phyloP scores from a whole-genome alignment of 108 stramenopile genomes.

The Nannochloropsis oceanica region DNA sequence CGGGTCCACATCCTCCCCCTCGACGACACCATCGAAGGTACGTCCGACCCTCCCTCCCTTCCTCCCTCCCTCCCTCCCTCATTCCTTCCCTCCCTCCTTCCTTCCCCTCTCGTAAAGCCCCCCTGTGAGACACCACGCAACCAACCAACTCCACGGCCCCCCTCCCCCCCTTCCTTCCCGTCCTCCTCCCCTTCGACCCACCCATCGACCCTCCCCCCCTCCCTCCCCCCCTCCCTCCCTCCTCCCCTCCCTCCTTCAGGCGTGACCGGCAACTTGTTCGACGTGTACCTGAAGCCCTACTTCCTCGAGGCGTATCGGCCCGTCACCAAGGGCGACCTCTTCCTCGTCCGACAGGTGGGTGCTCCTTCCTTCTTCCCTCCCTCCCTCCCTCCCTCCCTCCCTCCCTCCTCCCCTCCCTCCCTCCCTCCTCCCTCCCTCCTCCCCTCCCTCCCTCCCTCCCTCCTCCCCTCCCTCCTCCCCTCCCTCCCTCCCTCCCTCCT shows the following conservation, averaged over 20 bases:
- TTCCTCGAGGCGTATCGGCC: slow-evolving; percentile 99
- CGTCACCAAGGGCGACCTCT: slow-evolving; percentile 96
- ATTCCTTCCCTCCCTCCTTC: background rate
- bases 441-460: too few species aligned
- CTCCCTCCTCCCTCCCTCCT: background rate
- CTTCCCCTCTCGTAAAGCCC: too few species aligned
- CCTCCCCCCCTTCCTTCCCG: too few species aligned
- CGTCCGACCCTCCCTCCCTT: background rate
- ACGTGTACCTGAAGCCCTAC: slow-evolving; percentile 99
- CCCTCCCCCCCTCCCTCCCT: background rate
- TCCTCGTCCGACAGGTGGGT: slow-evolving; percentile 64
- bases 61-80: background rate
- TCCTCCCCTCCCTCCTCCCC: too few species aligned
- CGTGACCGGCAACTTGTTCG: slow-evolving; percentile 95
- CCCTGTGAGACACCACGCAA: too few species aligned
- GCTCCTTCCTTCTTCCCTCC: background rate
- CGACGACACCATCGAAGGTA: slow-evolving; percentile 97
- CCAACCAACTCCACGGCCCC: too few species aligned
- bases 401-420: too few species aligned
- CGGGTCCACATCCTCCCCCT: slow-evolving; percentile 92
- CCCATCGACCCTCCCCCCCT: too few species aligned
- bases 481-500: too few species aligned
- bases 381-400: background rate
- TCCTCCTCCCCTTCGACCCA: too few species aligned
- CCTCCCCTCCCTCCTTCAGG: background rate